phyloP scores from a whole-genome alignment of 768 basidiomycete genomes.

The Pholiota microspora region DNA sequence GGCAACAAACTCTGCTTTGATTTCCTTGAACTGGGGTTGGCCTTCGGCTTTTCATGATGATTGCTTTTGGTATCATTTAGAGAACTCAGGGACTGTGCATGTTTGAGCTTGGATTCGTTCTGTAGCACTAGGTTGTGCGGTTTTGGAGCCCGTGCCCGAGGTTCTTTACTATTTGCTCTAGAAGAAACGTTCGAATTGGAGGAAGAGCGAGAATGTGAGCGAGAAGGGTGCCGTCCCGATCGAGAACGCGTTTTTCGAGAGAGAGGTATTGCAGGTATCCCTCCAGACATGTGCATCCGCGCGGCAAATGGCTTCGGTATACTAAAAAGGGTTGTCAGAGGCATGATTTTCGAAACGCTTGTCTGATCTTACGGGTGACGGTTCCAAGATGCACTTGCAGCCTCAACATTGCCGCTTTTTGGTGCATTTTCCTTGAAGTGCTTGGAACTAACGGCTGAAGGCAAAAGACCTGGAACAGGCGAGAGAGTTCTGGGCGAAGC shows the following conservation, averaged over 20 bases:
- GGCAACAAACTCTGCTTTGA: background rate
- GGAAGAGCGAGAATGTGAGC: conserved; percentile 4
- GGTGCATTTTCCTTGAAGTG: conserved; percentile 12
- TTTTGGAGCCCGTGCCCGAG: background rate
- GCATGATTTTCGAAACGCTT: too few species aligned
- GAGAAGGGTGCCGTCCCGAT: background rate
- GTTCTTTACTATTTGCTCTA: conserved; percentile 6
- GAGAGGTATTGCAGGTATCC: background rate
- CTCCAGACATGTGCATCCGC: background rate
- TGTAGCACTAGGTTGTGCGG: background rate
- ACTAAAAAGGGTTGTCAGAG: too few species aligned
- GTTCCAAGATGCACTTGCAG: conserved; percentile 1
- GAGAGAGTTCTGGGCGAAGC: conserved; percentile 12
- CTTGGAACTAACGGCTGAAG: background rate
- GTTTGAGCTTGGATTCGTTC: conserved; percentile 5
- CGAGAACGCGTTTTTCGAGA: conserved; percentile 1
- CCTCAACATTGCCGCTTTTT: background rate
- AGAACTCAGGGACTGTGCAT: conserved; percentile 10
- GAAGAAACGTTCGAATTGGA: conserved; percentile 5
- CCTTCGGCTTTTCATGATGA: background rate
- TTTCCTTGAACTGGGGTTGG: background rate
- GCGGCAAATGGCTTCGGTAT: background rate
- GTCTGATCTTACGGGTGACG: conserved; percentile 3
- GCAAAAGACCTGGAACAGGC: conserved; percentile 8
- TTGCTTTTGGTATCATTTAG: conserved; percentile 2